phyloP scores from a whole-genome alignment of 345 rosid genomes.

The Mercurialis annua region DNA sequence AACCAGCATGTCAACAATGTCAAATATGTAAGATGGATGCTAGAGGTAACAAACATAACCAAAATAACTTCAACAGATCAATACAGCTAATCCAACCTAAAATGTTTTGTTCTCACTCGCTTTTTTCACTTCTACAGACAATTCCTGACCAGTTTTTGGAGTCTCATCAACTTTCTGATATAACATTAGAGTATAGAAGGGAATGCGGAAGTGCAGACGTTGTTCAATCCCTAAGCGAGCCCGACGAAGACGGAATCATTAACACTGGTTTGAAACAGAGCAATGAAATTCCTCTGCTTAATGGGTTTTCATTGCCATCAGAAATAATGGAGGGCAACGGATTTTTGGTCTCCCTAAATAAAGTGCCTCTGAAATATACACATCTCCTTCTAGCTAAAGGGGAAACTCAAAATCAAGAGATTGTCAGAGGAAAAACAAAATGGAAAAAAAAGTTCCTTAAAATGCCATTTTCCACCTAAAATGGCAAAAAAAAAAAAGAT shows the following conservation, averaged over 20 bases:
- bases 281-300: constrained; percentile 21
- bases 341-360: constrained; percentile 32
- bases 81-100: background rate
- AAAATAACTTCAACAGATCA: background rate
- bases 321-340: constrained; percentile 45
- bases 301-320: constrained; percentile 39
- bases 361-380: constrained; percentile 35
- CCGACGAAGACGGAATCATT: constrained; percentile 43
- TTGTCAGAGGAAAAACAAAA: constrained; percentile 53
- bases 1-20: constrained; percentile 77
- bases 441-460: constrained; percentile 45
- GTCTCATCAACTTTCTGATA: constrained; percentile 41
- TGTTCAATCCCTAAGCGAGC: constrained; percentile 58
- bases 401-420: constrained; percentile 38
- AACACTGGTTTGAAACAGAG: constrained; percentile 17
- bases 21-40: constrained; percentile 69
- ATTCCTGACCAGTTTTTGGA: constrained; percentile 52
- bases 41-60: constrained; percentile 49
- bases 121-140: constrained; percentile 29
- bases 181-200: constrained; percentile 49
- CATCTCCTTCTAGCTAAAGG: constrained; percentile 49
- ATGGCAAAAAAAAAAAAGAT: background rate
- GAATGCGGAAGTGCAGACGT: constrained; percentile 56
- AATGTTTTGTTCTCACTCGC: background rate
- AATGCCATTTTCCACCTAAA: constrained; percentile 25